A percentile compares a stretch with the other conserved stretches of the same genome.
These are phyloP conservation scores for Coemansia sp. DNA, from an alignment of 192 early-diverging fungal genomes.

Conservation along the genomic window DNA sequence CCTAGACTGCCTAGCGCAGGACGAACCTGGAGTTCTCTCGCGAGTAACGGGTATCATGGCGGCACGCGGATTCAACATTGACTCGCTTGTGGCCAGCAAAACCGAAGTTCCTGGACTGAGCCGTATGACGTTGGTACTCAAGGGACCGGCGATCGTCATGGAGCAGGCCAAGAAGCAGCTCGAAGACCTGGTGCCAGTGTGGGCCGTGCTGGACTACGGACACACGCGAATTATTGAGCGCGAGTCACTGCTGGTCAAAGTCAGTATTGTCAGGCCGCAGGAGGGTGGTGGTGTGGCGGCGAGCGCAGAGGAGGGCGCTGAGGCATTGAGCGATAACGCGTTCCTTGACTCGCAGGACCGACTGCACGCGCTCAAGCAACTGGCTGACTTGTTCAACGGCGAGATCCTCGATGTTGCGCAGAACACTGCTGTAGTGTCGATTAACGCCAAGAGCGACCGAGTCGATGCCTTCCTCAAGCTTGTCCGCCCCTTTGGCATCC, in stretches of 20 bases:
- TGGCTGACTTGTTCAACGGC: conserved; percentile 85
- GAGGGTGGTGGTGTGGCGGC: conserved; percentile 20
- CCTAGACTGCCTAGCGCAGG: conserved; percentile 93
- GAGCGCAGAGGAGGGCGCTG: neutral
- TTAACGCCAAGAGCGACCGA: conserved; percentile 85
- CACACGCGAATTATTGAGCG: conserved; percentile 86
- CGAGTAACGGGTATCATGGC: conserved; percentile 89
- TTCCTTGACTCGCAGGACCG: conserved; percentile 65
- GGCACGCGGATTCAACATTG: conserved; percentile 96
- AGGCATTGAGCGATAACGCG: conserved; percentile 32
- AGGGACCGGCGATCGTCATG: conserved; percentile 78
- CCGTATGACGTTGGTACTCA: conserved; percentile 96
- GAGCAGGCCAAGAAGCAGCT: conserved; percentile 94
- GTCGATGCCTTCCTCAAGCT: conserved; percentile 93
- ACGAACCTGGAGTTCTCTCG: conserved; percentile 86
- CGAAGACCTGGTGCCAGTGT: conserved; percentile 96
- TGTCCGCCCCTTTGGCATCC: conserved; percentile 91
- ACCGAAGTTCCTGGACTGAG: conserved; percentile 92
- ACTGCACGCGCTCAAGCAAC: conserved; percentile 78
- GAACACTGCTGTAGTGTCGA: conserved; percentile 83
- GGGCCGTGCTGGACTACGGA: conserved; percentile 98
- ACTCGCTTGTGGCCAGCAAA: conserved; percentile 93
- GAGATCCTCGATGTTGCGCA: conserved; percentile 84
- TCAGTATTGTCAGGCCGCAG: conserved; percentile 72
- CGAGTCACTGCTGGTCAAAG: conserved; percentile 92